phyloP scores from a whole-genome alignment of 1,139 yeast species.

The Diutina sp. region DNA sequence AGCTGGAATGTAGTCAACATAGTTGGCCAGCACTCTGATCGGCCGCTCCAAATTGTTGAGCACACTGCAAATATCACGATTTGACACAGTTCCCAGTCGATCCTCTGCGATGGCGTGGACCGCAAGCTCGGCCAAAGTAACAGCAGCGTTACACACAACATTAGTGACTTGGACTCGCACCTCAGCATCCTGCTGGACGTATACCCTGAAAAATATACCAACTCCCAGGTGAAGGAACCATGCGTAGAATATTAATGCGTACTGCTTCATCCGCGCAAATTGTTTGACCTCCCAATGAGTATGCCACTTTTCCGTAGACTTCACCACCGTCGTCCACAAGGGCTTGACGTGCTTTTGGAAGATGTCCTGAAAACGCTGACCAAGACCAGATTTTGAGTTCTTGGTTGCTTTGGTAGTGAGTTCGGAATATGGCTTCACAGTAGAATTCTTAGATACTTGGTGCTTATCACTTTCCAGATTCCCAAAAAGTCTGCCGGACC shows the following conservation, averaged over 20 bases:
- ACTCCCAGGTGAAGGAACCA: conserved; percentile 6
- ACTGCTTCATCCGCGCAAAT: not conserved
- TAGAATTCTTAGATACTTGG: not conserved
- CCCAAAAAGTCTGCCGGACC: not conserved
- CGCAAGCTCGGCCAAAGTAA: conserved; percentile 43
- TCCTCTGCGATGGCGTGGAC: conserved; percentile 57
- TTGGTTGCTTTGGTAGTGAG: not conserved
- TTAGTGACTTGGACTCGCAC: conserved; percentile 46
- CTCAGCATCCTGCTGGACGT: conserved; percentile 43
- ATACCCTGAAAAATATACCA: conserved; percentile 35
- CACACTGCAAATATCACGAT: conserved; percentile 41
- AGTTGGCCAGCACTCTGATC: conserved; percentile 28
- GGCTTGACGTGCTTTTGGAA: not conserved
- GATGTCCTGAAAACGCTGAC: not conserved
- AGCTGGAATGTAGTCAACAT: conserved; percentile 26
- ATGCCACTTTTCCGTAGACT: not conserved
- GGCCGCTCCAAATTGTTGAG: conserved; percentile 48
- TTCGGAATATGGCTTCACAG: not conserved
- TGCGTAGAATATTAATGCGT: not conserved
- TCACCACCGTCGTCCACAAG: not conserved
- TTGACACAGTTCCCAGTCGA: conserved; percentile 37
- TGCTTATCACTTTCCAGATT: not conserved
- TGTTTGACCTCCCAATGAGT: not conserved
- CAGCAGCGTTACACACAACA: conserved; percentile 51
- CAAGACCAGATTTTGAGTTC: not conserved